phyloP scores from a whole-genome alignment of 1,284 basidiomycete genomes.

The Tilletia caries region DNA sequence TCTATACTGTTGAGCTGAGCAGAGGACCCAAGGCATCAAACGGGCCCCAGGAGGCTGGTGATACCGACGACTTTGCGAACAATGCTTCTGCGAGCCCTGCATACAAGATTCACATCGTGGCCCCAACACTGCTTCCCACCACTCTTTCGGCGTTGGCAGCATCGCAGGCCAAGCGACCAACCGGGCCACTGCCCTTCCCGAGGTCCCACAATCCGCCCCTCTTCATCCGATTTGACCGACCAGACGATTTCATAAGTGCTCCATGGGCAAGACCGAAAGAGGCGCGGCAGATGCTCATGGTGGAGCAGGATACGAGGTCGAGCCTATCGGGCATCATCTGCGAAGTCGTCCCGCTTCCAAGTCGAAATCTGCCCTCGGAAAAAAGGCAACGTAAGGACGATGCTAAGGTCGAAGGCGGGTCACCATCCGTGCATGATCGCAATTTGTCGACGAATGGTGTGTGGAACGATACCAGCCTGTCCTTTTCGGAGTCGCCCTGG shows the following conservation, averaged over 20 bases:
- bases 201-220: background rate
- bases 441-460: no score
- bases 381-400: no score
- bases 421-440: no score
- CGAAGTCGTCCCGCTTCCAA: background rate
- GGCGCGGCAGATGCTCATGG: background rate
- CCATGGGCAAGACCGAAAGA: background rate
- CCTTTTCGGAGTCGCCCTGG: no score
- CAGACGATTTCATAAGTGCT: background rate
- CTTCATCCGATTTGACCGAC: background rate
- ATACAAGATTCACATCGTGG: background rate
- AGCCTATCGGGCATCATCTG: background rate
- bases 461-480: no score
- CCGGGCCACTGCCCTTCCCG: background rate
- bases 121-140: background rate
- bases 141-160: background rate
- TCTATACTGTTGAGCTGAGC: background rate
- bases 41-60: no score
- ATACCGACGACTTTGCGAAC: no score
- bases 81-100: no score
- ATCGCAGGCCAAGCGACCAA: background rate
- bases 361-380: no score
- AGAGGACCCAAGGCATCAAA: background rate
- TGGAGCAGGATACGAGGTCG: background rate
- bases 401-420: no score